These are phyloP conservation scores for Globisporangium alternatum DNA, from an alignment of 352 stramenopile species.

Conservation along the genomic window DNA sequence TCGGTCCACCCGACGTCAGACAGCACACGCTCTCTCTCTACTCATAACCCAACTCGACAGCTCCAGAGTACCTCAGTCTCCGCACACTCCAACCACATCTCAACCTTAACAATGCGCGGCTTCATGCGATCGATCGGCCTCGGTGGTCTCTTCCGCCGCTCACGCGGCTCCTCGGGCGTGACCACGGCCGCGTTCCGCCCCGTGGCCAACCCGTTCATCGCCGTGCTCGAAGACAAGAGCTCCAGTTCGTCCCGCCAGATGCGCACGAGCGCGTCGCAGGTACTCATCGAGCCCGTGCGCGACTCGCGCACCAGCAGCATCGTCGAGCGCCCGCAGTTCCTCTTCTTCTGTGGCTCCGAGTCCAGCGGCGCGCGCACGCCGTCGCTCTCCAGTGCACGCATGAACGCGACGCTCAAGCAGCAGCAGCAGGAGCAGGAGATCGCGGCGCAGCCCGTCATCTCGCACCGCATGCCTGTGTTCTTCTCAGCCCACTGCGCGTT, in stretches of 20 bases:
- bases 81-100: constrained; percentile 6
- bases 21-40: background rate
- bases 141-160: constrained; percentile 45
- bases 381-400: constrained; percentile 9
- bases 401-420: constrained; percentile 13
- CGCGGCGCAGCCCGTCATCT: constrained; percentile 36
- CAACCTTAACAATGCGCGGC: constrained; percentile 44
- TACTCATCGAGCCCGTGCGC: constrained; percentile 10
- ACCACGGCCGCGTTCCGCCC: constrained; percentile 28
- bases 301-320: constrained; percentile 31
- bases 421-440: constrained; percentile 8
- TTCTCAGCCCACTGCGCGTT: constrained; percentile 28
- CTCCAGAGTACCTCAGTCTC: constrained; percentile 12
- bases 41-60: constrained; percentile 36
- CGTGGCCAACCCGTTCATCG: constrained; percentile 25
- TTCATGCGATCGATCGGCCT: constrained; percentile 71
- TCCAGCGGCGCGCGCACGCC: constrained; percentile 17
- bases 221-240: constrained; percentile 9
- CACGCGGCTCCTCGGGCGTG: constrained; percentile 9
- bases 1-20: background rate
- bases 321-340: constrained; percentile 55
- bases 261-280: background rate
- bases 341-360: constrained; percentile 79
- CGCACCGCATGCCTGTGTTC: constrained; percentile 74
- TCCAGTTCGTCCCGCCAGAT: background rate